Base-by-base conservation (phyloP, 2,329 filamentous ascomycete genomes). In the Penicillium fuscoglaucum region DNA sequence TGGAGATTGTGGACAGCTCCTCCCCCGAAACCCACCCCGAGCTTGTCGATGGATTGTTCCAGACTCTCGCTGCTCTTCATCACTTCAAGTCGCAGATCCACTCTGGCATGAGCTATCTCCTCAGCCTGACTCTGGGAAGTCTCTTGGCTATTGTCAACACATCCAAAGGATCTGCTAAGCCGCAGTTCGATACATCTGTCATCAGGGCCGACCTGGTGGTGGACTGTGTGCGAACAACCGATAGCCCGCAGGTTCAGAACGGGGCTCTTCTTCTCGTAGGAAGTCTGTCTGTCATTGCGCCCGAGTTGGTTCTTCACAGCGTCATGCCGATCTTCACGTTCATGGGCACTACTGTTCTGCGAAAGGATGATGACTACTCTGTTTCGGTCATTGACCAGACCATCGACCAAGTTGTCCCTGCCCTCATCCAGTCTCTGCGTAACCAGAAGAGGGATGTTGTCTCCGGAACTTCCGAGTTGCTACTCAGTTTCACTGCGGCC, bases 271-370 rank as follows among this genome's bases (percentile, higher is more conserved):
- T 98, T 9, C 81, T 99, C 28, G 90, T 98, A 58, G 92, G 93
- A 26, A 89, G 87, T 57, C 82, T 99, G 41, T 93, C 95, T 24
- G 89, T 89, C 40, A 90, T 93, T 65, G 91, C 91, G 0, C 95
- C 96, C 0, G 93, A 96, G 72, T 80, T 96, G 48, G 91, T 99
- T 3, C 82, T 99, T 57, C 93, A 99, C 76, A 97, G 92, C 67
- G 91, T 99, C 54, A 99, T 99, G 95, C 95, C 95, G 13, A 93
- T 99, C 52, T 99, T 99, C 78, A 98, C 95, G 0, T 97, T 98
- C 72, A 97, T 98, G 88, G 92, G 93, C 43, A 90, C 89, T 44
- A 96, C 91, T 4, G 88, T 97, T 21, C 83, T 99, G 50, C 88
- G 90, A 49, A 93, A 97, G 77, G 91, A 91, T 67, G 96, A 99